Conservation (phyloP, 192 early-diverging fungal genomes). For the Tieghemiomyces parasiticus region DNA sequence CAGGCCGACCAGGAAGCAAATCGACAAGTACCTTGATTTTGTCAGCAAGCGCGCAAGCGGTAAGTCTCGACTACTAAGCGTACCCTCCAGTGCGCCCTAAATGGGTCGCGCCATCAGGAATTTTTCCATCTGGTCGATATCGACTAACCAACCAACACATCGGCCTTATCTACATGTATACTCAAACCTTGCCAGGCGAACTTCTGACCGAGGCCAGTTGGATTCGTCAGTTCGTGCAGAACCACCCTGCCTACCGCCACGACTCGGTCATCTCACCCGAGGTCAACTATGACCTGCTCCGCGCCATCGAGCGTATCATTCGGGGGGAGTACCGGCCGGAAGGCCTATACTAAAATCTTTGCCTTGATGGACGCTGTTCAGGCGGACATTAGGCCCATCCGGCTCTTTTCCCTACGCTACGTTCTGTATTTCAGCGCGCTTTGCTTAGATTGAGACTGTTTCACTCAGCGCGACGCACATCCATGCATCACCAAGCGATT, state of each 20-base stretch:
- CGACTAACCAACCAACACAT: neutral
- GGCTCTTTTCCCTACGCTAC: too few species aligned
- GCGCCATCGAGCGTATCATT: constrained; percentile 36
- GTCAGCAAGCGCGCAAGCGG: constrained; percentile 72
- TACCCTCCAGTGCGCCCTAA: too few species aligned
- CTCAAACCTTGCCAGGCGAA: neutral
- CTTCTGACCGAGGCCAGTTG: constrained; percentile 78
- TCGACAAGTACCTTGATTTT: constrained; percentile 64
- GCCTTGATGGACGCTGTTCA: too few species aligned
- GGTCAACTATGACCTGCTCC: constrained; percentile 78
- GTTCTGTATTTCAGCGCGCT: too few species aligned
- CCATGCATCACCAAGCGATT: too few species aligned
- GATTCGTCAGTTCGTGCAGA: constrained; percentile 75
- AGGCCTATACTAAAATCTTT: too few species aligned
- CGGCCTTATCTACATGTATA: neutral
- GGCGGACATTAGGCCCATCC: too few species aligned
- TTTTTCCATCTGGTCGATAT: neutral
- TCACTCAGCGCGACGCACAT: too few species aligned
- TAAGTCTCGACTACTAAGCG: too few species aligned
- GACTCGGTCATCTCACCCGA: constrained; percentile 76
- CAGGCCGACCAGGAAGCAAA: constrained; percentile 43
- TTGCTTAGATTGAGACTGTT: too few species aligned
- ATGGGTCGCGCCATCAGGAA: too few species aligned
- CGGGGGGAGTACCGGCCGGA: constrained; percentile 33
- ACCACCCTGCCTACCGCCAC: constrained; percentile 74